Evolutionary conservation across 192 early-diverging fungal genomes (phyloP).

Genomic region (Coemansia reversa): DNA sequence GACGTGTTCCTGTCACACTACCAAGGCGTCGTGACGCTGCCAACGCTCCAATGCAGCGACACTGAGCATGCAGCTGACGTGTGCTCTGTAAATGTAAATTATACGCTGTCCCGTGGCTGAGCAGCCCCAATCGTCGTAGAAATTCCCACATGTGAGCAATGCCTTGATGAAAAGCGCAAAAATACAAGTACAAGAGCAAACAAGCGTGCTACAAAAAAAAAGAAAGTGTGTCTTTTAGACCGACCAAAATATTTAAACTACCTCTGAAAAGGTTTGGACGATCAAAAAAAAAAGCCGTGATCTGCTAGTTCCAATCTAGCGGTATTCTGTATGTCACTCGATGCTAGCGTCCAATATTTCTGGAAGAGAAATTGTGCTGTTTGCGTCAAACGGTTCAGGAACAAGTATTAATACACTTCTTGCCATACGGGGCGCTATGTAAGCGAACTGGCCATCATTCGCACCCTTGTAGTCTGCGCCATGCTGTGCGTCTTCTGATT

Average conservation of each 20-base stretch:
- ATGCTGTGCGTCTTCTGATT: slow-evolving; percentile 15
- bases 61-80: not conserved
- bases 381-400: slow-evolving; percentile 48
- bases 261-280: not conserved
- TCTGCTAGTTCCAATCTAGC: not conserved
- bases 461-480: not conserved
- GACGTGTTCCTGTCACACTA: not conserved
- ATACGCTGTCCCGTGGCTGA: not conserved
- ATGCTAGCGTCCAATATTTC: slow-evolving; percentile 8
- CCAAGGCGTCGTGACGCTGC: not conserved
- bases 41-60: not conserved
- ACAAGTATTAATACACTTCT: slow-evolving; percentile 32
- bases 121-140: slow-evolving; percentile 16
- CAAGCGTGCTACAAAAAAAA: not conserved
- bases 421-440: slow-evolving; percentile 21
- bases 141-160: slow-evolving; percentile 6
- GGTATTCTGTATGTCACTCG: slow-evolving; percentile 15
- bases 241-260: not conserved
- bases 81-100: not conserved
- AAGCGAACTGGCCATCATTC: slow-evolving; percentile 28
- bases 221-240: not conserved
- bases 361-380: slow-evolving; percentile 36
- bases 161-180: slow-evolving; percentile 1
- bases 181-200: not conserved
- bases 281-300: not conserved